Percentiles rank a stretch among this genome's conserved stretches.
Conservation (phyloP, 2,329 filamentous ascomycete genomes). For the Cladosporium oxysporum region DNA sequence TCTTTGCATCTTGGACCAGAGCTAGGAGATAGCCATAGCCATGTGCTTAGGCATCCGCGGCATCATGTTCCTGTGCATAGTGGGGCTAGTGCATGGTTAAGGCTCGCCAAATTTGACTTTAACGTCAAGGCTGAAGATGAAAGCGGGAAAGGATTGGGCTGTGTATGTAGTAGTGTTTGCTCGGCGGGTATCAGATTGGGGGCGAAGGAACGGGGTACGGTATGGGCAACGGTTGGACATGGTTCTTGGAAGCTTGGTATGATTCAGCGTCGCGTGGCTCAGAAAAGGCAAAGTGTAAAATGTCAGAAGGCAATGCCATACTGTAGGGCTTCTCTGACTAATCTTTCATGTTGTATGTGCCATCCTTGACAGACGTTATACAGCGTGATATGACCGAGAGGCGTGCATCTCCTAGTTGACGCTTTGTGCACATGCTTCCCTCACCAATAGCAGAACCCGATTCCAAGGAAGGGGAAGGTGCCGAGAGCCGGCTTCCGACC, state of each 20-base stretch:
- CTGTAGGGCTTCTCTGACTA: not conserved
- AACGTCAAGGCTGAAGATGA: not conserved
- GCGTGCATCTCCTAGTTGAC: not conserved
- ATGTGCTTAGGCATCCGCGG: slow-evolving; percentile 8
- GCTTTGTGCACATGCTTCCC: slow-evolving; percentile 6
- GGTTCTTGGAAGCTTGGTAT: slow-evolving; percentile 3
- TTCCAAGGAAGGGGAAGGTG: not conserved
- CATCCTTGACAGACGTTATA: slow-evolving; percentile 1
- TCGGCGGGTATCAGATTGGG: not conserved
- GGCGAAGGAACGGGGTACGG: not conserved
- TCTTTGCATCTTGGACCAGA: not conserved
- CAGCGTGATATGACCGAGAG: slow-evolving; percentile 5
- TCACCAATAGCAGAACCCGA: not conserved
- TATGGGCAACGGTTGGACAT: not conserved
- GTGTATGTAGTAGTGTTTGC: not conserved
- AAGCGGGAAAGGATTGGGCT: slow-evolving; percentile 11
- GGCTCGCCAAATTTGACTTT: slow-evolving; percentile 8
- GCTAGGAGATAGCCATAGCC: slow-evolving; percentile 7
- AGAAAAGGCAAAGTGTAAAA: not conserved
- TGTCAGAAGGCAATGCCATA: not conserved
- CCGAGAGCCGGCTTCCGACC: not conserved
- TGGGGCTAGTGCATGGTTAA: not conserved
- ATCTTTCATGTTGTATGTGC: not conserved
- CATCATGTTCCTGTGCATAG: not conserved
- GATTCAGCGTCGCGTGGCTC: not conserved